Evolutionary conservation across 352 stramenopile species (phyloP), one percentile per base, ranked within the genome.

Genomic region (Pythium scleroteichum): DNA sequence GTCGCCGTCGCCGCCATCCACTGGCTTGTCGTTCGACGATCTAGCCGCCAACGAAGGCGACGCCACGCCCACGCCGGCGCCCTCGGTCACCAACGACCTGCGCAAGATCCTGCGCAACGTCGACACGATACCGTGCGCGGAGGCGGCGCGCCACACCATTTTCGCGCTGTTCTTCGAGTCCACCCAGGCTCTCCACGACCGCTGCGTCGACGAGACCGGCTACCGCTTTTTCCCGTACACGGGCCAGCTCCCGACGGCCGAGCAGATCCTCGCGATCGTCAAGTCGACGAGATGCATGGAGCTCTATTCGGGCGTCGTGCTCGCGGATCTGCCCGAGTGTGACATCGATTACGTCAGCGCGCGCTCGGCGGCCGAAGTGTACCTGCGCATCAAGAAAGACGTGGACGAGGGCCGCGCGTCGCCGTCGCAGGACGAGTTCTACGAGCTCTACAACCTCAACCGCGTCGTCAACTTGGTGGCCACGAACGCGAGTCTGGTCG

Each of bases 181-280:
- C 14, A 57, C 44, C 50, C 3, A 24, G 10, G 33, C 8, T 16
- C 50, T 57, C 9, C 24, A 45, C 50, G 35, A 44, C 17, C n/a
- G 9, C 26, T 57, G 50, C 33, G 20, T 32, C 5, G 5, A 29
- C 29, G 50, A 57, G 12, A 29, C 29, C 20, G 66, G 72, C 53
- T 86, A 83, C 67, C 71, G 81, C 59, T 73, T 86, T 29, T 86
- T 83, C 55, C 76, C 76, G 13, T 83, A 74, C 63, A 59, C 78
- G 9, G 76, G 74, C 13, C 72, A 60, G 29, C 68, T 78, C 14
- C 76, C 76, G 23, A 75, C 69, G 13, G 42, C 69, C 1, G 40
- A 32, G 33, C 65, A 86, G 56, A 68, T 79, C n/a, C 24, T 66
- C n/a, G 48, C 48, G 17, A 79, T 79, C 50, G 66, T 66, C 8